A percentile compares a stretch with the other conserved stretches of the same genome.
Conservation (phyloP, 208 protist genomes). For the Crithidia fasciculata region DNA sequence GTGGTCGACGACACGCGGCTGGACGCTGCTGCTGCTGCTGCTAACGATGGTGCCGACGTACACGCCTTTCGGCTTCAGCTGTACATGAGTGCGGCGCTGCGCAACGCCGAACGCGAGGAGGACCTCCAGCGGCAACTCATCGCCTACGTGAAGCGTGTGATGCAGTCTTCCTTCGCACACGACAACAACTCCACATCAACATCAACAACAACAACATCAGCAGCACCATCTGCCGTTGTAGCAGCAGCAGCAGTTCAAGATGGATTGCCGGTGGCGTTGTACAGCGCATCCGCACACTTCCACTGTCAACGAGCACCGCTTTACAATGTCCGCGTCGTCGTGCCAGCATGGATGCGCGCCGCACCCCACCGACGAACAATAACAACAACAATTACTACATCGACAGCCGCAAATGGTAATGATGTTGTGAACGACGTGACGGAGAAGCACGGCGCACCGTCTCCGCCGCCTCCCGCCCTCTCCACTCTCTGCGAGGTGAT, state of each 20-base stretch:
- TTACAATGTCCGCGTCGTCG: constrained; percentile 28
- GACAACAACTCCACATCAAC: not conserved
- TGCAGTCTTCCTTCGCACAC: not conserved
- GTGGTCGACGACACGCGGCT: constrained; percentile 11
- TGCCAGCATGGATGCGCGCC: constrained; percentile 32
- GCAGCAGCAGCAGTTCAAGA: not conserved
- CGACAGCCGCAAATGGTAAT: not conserved
- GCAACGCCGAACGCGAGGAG: constrained; percentile 6
- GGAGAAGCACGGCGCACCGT: no score
- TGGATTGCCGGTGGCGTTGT: constrained; percentile 24
- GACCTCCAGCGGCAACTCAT: constrained; percentile 10
- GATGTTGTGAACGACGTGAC: no score
- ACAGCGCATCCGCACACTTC: constrained; percentile 30
- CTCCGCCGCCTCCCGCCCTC: not conserved
- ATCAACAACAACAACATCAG: not conserved
- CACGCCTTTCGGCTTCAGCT: constrained; percentile 36
- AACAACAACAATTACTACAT: not conserved
- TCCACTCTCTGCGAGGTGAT: constrained; percentile 30
- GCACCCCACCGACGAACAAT: not conserved
- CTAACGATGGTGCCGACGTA: not conserved
- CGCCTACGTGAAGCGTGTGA: constrained; percentile 9
- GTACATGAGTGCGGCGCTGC: constrained; percentile 16
- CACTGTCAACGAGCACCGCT: constrained; percentile 44
- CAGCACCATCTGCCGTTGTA: not conserved
- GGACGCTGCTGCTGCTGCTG: not conserved